These are phyloP conservation scores for Amphichorda felina DNA, from an alignment of 2,329 filamentous ascomycete species.

Conservation along the genomic window DNA sequence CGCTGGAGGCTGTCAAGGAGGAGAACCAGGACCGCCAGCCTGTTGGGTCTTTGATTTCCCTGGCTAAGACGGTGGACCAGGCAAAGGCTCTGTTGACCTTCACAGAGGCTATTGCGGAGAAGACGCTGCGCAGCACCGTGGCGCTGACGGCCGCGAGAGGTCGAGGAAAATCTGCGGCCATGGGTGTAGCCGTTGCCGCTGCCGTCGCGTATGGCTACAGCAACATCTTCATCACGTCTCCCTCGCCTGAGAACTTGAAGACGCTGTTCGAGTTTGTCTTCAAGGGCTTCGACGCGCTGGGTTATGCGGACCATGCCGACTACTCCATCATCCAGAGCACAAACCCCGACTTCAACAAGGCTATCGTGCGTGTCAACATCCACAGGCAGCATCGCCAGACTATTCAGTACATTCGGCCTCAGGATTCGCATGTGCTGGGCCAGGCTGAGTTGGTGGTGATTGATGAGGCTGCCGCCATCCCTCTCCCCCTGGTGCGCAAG, in stretches of 20 bases:
- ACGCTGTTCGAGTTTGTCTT: constrained; percentile 97
- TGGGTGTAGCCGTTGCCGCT: constrained; percentile 88
- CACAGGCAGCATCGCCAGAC: constrained; percentile 92
- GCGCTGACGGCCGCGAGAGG: constrained; percentile 88
- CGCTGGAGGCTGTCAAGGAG: constrained; percentile 81
- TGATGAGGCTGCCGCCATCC: constrained; percentile 94
- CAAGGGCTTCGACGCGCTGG: constrained; percentile 91
- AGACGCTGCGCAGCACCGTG: constrained; percentile 88
- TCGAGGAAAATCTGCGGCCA: constrained; percentile 89
- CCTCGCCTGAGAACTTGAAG: constrained; percentile 95
- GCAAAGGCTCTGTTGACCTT: constrained; percentile 96
- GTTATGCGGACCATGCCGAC: constrained; percentile 89
- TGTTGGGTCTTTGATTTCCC: constrained; percentile 69
- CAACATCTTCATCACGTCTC: constrained; percentile 98
- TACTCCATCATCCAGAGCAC: constrained; percentile 98
- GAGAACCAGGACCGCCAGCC: constrained; percentile 75
- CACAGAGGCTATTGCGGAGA: constrained; percentile 90
- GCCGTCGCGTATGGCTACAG: constrained; percentile 94
- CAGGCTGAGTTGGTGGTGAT: constrained; percentile 94
- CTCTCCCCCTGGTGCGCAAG: constrained; percentile 81
- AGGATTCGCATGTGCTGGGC: constrained; percentile 88
- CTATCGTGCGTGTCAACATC: constrained; percentile 92
- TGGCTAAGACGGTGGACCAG: constrained; percentile 88
- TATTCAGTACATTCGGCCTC: constrained; percentile 95
- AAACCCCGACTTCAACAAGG: constrained; percentile 98